A percentile compares a stretch with the other conserved stretches of the same genome.
Conservation (phyloP, 2,329 filamentous ascomycete species). For the Plenodomus biglobosus region DNA sequence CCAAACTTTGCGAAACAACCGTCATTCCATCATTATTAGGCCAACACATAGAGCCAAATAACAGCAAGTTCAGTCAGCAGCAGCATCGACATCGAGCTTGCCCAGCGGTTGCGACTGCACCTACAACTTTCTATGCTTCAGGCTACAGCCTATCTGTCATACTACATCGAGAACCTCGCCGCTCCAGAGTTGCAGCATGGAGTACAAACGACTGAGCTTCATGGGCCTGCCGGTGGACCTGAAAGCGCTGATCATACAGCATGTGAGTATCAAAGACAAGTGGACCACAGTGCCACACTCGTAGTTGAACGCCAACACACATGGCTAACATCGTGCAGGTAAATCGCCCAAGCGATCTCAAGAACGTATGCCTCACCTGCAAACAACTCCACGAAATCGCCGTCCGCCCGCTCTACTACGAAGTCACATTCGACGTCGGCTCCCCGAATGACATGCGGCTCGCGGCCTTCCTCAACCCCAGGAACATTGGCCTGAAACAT, state of each 20-base stretch:
- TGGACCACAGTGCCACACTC: background rate
- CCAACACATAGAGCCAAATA: too few species aligned
- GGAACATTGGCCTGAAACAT: constrained; percentile 52
- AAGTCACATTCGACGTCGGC: constrained; percentile 52
- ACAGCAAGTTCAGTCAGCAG: too few species aligned
- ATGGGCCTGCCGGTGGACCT: constrained; percentile 43
- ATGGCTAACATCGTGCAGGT: constrained; percentile 33
- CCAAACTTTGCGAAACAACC: too few species aligned
- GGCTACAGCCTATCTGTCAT: background rate
- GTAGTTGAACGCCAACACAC: background rate
- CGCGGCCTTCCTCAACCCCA: constrained; percentile 49
- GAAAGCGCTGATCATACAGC: constrained; percentile 44
- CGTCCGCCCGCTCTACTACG: constrained; percentile 50
- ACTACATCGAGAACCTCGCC: background rate
- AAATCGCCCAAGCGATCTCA: constrained; percentile 51
- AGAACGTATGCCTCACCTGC: constrained; percentile 51
- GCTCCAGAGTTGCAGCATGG: constrained; percentile 3
- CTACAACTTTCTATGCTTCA: background rate
- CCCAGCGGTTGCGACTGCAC: background rate
- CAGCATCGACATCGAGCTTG: too few species aligned
- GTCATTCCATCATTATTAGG: too few species aligned
- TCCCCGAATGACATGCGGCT: constrained; percentile 48
- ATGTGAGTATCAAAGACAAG: constrained; percentile 31
- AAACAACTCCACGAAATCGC: constrained; percentile 52
- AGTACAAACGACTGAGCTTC: constrained; percentile 25